These are phyloP conservation scores for Dothideomycetes sp. DNA, from an alignment of 2,329 filamentous ascomycete genomes.

Conservation along the genomic window DNA sequence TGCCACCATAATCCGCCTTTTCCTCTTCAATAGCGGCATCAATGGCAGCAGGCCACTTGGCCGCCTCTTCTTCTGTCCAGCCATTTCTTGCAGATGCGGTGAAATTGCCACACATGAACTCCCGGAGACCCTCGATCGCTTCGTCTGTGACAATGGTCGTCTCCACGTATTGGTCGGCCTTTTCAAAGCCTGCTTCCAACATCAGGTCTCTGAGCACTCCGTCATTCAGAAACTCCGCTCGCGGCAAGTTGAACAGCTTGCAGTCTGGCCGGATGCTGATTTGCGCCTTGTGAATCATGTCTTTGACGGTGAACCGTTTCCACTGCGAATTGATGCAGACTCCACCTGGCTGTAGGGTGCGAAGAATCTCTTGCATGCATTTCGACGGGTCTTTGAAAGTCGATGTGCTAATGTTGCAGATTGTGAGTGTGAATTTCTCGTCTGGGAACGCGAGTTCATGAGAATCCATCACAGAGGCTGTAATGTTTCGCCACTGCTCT, in stretches of 20 bases:
- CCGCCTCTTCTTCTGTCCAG: background rate
- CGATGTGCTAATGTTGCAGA: background rate
- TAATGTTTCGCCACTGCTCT: background rate
- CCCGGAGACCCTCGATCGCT: background rate
- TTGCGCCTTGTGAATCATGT: background rate
- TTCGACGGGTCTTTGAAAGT: background rate
- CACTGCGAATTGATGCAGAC: constrained; percentile 2
- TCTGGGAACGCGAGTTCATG: background rate
- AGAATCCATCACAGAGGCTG: constrained; percentile 1
- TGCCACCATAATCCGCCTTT: background rate
- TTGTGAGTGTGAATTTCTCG: background rate
- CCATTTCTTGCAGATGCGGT: background rate
- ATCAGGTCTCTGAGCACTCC: background rate
- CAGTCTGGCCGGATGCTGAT: background rate
- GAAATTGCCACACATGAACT: background rate
- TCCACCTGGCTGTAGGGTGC: background rate
- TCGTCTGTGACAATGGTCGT: background rate
- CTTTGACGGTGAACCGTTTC: background rate
- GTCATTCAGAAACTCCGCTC: background rate
- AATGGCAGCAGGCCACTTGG: background rate
- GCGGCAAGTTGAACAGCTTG: background rate
- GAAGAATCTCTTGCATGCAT: background rate
- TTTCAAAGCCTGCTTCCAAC: background rate
- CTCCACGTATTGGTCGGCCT: background rate
- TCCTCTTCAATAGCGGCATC: constrained; percentile 1